A percentile compares a stretch with the other conserved stretches of the same genome.
phyloP scores from a whole-genome alignment of 2,329 filamentous ascomycete species.

The Alternaria burnsii region DNA sequence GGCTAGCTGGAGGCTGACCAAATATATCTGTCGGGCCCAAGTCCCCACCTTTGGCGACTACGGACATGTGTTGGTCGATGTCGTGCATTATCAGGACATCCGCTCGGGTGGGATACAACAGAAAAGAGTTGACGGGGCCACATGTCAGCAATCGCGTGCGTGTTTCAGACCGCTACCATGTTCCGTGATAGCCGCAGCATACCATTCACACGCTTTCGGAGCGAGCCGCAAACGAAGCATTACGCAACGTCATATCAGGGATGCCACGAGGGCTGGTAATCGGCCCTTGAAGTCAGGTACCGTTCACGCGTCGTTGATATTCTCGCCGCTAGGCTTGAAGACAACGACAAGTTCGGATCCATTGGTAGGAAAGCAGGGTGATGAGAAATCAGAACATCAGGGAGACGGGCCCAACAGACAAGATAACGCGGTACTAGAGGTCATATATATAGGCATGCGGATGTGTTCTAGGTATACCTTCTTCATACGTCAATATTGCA shows the following conservation, averaged over 20 bases:
- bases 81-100: constrained; percentile 14
- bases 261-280: constrained; percentile 7
- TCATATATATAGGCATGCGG: not conserved
- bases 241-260: constrained; percentile 3
- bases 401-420: not conserved
- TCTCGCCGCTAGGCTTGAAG: not conserved
- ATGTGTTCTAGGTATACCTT: not conserved
- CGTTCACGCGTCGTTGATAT: not conserved
- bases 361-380: too few relatives aligned
- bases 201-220: constrained; percentile 7
- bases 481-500: not conserved
- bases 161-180: not conserved
- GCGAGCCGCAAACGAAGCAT: constrained; percentile 7
- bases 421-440: not conserved
- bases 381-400: not conserved
- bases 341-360: not conserved
- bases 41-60: not conserved
- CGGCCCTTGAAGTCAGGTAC: constrained; percentile 5
- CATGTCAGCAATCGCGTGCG: constrained; percentile 10
- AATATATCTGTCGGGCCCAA: not conserved
- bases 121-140: not conserved
- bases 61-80: constrained; percentile 4
- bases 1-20: constrained; percentile 1
- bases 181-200: constrained; percentile 16
- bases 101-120: not conserved